Conservation (phyloP, 345 rosid genomes). For the Noccaea caerulescens region DNA sequence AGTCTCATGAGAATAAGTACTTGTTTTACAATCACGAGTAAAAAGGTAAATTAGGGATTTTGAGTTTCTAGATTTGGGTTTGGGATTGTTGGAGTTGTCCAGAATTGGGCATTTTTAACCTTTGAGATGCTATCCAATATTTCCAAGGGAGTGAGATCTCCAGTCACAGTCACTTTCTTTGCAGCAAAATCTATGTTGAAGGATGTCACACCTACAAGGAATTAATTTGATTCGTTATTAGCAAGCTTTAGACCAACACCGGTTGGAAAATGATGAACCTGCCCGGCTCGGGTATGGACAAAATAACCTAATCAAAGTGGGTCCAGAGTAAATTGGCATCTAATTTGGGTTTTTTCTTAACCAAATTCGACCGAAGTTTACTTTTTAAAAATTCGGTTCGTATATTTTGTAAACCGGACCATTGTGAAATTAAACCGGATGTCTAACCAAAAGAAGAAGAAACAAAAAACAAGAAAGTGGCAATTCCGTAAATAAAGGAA, state of each 20-base stretch:
- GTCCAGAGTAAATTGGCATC: background rate
- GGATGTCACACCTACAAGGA: constrained; percentile 57
- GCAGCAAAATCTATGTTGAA: constrained; percentile 69
- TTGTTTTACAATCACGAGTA: constrained; percentile 21
- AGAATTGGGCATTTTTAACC: constrained; percentile 65
- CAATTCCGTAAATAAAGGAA: constrained; percentile 23
- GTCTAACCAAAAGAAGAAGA: background rate
- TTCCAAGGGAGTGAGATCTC: constrained; percentile 54
- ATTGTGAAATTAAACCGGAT: background rate
- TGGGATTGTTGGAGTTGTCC: constrained; percentile 48
- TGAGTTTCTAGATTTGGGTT: constrained; percentile 16
- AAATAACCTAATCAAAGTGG: constrained; percentile 1
- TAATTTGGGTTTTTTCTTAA: background rate
- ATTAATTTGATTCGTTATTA: constrained; percentile 1
- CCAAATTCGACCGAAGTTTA: background rate
- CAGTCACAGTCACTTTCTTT: constrained; percentile 63
- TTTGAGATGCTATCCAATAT: constrained; percentile 66
- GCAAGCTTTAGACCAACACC: background rate
- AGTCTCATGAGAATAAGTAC: background rate
- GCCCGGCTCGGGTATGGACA: background rate
- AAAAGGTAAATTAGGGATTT: constrained; percentile 1
- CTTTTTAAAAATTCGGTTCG: background rate
- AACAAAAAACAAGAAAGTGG: background rate
- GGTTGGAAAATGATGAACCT: background rate
- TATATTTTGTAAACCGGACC: background rate